These are phyloP conservation scores for Penicillium paradoxum DNA, from an alignment of 495 filamentous ascomycete genomes.

Conservation along the genomic window DNA sequence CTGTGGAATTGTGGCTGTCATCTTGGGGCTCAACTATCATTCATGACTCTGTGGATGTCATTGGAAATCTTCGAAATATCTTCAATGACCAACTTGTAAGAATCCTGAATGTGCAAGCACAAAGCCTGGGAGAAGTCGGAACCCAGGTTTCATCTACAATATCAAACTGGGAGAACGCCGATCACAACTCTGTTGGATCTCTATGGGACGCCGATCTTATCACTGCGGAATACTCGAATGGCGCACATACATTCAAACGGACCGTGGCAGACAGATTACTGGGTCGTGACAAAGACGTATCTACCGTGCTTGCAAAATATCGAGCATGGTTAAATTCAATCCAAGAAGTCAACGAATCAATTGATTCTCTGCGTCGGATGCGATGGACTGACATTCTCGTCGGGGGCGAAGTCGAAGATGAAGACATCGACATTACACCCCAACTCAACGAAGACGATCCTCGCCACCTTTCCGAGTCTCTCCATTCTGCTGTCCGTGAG, in stretches of 20 bases:
- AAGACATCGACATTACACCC: conserved; percentile 55
- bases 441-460: conserved; percentile 72
- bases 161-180: conserved; percentile 49
- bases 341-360: conserved; percentile 51
- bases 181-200: conserved; percentile 41
- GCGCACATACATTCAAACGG: conserved; percentile 51
- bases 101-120: conserved; percentile 55
- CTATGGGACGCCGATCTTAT: conserved; percentile 59
- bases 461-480: conserved; percentile 52
- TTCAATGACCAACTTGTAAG: conserved; percentile 60
- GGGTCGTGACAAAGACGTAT: conserved; percentile 63
- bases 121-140: conserved; percentile 54
- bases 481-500: conserved; percentile 50
- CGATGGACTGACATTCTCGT: conserved; percentile 77
- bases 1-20: conserved; percentile 70
- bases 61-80: conserved; percentile 61
- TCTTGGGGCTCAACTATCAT: conserved; percentile 38
- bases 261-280: conserved; percentile 49
- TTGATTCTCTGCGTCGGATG: conserved; percentile 60
- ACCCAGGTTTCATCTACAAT: conserved; percentile 43
- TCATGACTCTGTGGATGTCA: conserved; percentile 51
- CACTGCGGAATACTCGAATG: conserved; percentile 48
- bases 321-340: conserved; percentile 63
- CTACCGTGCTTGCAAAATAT: conserved; percentile 55
- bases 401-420: conserved; percentile 66